Evolutionary conservation across 2,329 filamentous ascomycete genomes (phyloP).

Genomic region (Periconia digitata): DNA sequence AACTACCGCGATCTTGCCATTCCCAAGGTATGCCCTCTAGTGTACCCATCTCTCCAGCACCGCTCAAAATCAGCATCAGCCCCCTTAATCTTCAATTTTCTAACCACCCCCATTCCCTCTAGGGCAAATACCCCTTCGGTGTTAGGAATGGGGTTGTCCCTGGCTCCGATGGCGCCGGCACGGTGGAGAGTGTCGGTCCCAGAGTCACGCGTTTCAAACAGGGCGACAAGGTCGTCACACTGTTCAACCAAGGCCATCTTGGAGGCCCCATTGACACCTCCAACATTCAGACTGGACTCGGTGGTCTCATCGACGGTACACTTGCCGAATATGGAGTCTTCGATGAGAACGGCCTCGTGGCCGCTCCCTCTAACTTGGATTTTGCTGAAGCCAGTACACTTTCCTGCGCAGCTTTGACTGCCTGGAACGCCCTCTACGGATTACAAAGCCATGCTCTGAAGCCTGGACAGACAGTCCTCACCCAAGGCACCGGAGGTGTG

Average conservation of each 20-base stretch:
- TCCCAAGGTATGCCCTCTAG: conserved; percentile 32
- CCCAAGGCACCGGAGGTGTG: conserved; percentile 72
- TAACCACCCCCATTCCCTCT: background rate
- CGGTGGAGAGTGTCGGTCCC: conserved; percentile 56
- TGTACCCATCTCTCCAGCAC: background rate
- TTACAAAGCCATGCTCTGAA: conserved; percentile 43
- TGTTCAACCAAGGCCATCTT: conserved; percentile 49
- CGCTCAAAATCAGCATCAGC: conserved; percentile 2
- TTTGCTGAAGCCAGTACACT: conserved; percentile 52
- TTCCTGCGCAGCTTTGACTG: conserved; percentile 47
- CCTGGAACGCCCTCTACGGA: conserved; percentile 58
- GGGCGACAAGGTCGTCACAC: conserved; percentile 38
- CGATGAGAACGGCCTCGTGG: conserved; percentile 67
- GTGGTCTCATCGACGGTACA: conserved; percentile 67
- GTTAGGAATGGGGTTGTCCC: conserved; percentile 46
- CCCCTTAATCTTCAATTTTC: background rate
- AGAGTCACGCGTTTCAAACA: conserved; percentile 58
- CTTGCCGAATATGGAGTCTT: conserved; percentile 70
- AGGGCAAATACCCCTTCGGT: conserved; percentile 50
- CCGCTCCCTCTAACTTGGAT: conserved; percentile 59
- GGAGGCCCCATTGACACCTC: conserved; percentile 49
- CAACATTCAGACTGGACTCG: conserved; percentile 59
- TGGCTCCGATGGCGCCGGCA: conserved; percentile 56
- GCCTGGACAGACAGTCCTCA: conserved; percentile 56
- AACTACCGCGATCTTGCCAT: conserved; percentile 56